Evolutionary conservation across 2,329 filamentous ascomycete genomes (phyloP).

Genomic region (Trichothecium roseum): DNA sequence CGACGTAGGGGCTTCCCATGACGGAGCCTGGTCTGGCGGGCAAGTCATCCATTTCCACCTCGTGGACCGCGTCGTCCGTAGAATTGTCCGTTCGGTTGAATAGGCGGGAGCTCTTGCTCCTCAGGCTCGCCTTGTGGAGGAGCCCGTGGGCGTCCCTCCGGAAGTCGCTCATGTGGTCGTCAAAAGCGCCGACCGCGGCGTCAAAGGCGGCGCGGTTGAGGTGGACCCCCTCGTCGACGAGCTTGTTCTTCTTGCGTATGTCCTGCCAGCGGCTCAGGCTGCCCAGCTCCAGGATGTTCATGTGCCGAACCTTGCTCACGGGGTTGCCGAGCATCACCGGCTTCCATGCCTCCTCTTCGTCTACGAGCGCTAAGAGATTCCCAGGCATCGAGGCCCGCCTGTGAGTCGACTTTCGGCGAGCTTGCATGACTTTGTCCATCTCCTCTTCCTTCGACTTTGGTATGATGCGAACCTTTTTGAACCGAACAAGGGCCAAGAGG

Average conservation of each 20-base stretch:
- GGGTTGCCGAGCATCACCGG: conserved; percentile 64
- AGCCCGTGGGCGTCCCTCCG: conserved; percentile 21
- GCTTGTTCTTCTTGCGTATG: conserved; percentile 50
- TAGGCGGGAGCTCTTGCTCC: conserved; percentile 11
- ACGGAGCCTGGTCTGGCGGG: neutral
- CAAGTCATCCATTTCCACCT: conserved; percentile 17
- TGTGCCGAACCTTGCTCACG: conserved; percentile 54
- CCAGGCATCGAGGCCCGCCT: conserved; percentile 31
- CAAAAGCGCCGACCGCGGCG: conserved; percentile 24
- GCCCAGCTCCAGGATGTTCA: conserved; percentile 64
- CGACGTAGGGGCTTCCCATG: conserved; percentile 7
- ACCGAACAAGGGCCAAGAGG: conserved; percentile 51
- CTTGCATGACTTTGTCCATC: conserved; percentile 41
- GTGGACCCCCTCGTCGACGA: conserved; percentile 36
- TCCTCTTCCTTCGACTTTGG: conserved; percentile 46
- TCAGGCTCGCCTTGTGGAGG: conserved; percentile 15
- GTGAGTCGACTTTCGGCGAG: conserved; percentile 35
- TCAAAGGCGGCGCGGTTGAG: conserved; percentile 23
- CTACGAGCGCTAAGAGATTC: conserved; percentile 26
- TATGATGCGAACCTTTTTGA: conserved; percentile 57
- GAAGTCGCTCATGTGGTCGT: conserved; percentile 24
- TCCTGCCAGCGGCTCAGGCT: conserved; percentile 61
- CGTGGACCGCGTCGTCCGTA: neutral
- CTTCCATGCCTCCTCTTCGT: conserved; percentile 52
- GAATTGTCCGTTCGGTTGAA: neutral